These are phyloP conservation scores for Pseudogymnoascus sp. DNA, from an alignment of 2,329 filamentous ascomycete species.

Conservation along the genomic window DNA sequence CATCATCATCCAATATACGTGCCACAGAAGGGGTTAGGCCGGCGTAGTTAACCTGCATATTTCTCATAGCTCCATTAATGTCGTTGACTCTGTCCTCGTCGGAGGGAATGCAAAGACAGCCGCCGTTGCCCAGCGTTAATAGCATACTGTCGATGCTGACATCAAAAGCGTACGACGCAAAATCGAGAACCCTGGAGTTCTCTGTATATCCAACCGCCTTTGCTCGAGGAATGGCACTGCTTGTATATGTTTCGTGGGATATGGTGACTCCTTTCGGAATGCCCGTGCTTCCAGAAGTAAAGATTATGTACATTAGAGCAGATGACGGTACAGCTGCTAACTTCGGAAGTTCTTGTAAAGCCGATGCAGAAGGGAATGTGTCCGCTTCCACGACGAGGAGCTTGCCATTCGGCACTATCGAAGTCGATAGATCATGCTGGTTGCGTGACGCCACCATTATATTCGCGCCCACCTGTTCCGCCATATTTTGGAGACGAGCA, in stretches of 20 bases:
- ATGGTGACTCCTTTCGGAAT: conserved; percentile 23
- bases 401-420: conserved; percentile 7
- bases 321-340: conserved; percentile 10
- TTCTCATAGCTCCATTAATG: conserved; percentile 26
- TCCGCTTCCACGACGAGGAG: conserved; percentile 9
- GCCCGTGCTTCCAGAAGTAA: conserved; percentile 28
- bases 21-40: conserved; percentile 26
- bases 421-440: conserved; percentile 15
- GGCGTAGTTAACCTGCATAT: conserved; percentile 20
- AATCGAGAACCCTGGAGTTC: conserved; percentile 20
- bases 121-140: conserved; percentile 31
- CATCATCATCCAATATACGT: conserved; percentile 19
- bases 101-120: conserved; percentile 34
- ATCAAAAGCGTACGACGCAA: conserved; percentile 34
- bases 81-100: conserved; percentile 33
- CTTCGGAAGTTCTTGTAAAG: conserved; percentile 10
- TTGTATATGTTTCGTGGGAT: conserved; percentile 14
- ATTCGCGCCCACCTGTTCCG: conserved; percentile 20
- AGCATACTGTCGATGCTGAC: conserved; percentile 32
- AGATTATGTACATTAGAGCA: conserved; percentile 16
- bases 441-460: conserved; percentile 15
- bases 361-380: not conserved
- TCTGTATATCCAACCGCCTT: conserved; percentile 6
- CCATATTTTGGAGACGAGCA: conserved; percentile 23
- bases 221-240: conserved; percentile 12